Evolutionary conservation across 176 grass and related monocot species (phyloP).

Genomic region (Eremochloa ophiuroides): DNA sequence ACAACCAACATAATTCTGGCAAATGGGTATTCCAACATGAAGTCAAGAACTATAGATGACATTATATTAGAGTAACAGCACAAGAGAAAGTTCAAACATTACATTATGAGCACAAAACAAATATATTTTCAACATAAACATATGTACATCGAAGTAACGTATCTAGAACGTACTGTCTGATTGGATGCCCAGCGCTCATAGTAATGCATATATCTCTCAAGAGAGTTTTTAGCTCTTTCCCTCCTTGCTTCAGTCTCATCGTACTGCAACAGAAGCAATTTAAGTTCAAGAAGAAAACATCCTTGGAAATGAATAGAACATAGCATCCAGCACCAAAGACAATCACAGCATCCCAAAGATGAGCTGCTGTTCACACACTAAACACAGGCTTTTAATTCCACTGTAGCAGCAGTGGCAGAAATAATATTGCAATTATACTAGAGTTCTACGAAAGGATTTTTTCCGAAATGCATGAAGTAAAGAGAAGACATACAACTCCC

Average conservation of each 20-base stretch:
- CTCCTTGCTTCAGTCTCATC: constrained; percentile 85
- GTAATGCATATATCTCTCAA: constrained; percentile 98
- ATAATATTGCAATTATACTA: neutral
- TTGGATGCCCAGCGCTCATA: constrained; percentile 99
- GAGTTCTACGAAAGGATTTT: neutral
- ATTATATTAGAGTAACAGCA: neutral
- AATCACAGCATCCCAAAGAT: neutral
- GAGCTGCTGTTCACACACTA: neutral
- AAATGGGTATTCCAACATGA: neutral
- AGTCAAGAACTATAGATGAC: neutral
- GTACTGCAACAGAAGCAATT: constrained; percentile 47
- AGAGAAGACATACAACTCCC: constrained; percentile 61
- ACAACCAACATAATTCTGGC: neutral
- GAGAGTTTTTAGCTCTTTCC: constrained; percentile 94
- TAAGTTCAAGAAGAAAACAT: constrained; percentile 4
- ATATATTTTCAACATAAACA: constrained; percentile 21
- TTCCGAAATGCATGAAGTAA: constrained; percentile 1
- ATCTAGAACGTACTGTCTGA: constrained; percentile 65
- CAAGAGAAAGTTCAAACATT: neutral
- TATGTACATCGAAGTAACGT: constrained; percentile 13
- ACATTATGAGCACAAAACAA: neutral
- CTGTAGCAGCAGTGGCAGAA: neutral
- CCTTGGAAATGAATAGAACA: neutral
- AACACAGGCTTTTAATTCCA: neutral
- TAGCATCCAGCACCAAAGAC: neutral